Evolutionary conservation across 768 basidiomycete genomes (phyloP).

Genomic region (Tephrocybe sp.): DNA sequence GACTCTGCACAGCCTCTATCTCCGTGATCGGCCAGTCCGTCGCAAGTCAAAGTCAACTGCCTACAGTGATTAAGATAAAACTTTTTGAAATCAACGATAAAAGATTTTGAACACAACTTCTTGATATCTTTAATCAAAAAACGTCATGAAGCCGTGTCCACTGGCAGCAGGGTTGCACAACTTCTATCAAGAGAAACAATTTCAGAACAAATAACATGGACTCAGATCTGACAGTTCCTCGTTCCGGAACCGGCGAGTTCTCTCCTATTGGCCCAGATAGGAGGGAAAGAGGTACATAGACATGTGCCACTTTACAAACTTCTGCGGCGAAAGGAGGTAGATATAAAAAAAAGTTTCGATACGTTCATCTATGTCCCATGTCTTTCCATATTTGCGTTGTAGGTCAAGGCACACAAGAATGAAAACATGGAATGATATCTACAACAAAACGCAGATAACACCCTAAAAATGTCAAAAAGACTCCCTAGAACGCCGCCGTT

Average conservation of each 20-base stretch:
- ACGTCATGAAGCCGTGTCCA: too few relatives aligned
- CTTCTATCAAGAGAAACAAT: too few relatives aligned
- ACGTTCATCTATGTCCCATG: not conserved
- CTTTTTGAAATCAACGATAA: too few relatives aligned
- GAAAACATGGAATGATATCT: not conserved
- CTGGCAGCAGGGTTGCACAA: too few relatives aligned
- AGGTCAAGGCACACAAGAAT: not conserved
- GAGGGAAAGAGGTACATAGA: not conserved
- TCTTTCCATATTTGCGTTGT: not conserved
- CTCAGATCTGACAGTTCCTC: too few relatives aligned
- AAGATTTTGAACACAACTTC: too few relatives aligned
- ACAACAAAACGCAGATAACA: not conserved
- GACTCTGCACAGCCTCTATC: not conserved
- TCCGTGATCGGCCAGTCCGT: not conserved
- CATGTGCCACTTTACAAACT: not conserved
- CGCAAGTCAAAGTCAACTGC: too few relatives aligned
- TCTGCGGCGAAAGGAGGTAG: conserved; percentile 4
- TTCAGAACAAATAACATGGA: too few relatives aligned
- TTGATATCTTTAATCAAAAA: too few relatives aligned
- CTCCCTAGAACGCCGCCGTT: conserved; percentile 43
- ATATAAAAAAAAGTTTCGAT: not conserved
- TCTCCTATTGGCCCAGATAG: not conserved
- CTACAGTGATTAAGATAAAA: too few relatives aligned
- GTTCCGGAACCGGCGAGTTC: not conserved
- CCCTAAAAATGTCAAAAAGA: not conserved